Evolutionary conservation across 169 alveolate species (phyloP), one percentile per base, ranked within the genome.

Genomic region (Plasmodium malariae): DNA sequence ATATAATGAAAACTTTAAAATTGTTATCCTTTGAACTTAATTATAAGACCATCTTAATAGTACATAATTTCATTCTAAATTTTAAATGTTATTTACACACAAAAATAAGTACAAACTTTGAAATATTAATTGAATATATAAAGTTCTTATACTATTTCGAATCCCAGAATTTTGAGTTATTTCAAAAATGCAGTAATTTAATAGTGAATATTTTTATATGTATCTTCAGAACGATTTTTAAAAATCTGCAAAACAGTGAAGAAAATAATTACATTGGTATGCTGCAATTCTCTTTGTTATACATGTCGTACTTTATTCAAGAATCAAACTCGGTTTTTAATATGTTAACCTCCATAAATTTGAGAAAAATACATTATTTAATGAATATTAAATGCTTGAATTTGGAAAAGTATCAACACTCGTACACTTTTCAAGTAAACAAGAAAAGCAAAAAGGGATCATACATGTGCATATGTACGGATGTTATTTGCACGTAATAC

Each of bases 181-280:
- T 78, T 78, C 51, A 26, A 17, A 54, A 78, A 32, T 78, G 45
- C 9, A 67, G 48, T 34, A 21, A 45, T 2, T n/a, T 17, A 7
- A 45, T 63, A 1, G 76, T 45, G 45, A 34, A 78, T 1, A 30
- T 36, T 32, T 48, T 78, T 3, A 45, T 48, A 28, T 36, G 9
- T 24, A 6, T 57, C 7, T 78, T 62, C 51, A 78, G 30, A 63
- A 48, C 48, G 2, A 36, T 78, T 62, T 62, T 65, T 5, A 78
- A 60, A 78, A 62, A 63, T 78, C 12, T 62, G n/a, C 48, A 55
- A 24, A 32, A 63, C 65, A 67, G 17, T 78, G 6, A 55, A 28
- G 89, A 78, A 63, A 62, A 63, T 62, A 78, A 78, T 55, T 78
- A 78, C 37, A 67, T 78, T 12, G 89, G 89, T 28, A 78, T 78